Evolutionary conservation across 2,329 filamentous ascomycete species (phyloP), one percentile per base, ranked within the genome.

Genomic region (Stemphylium beticola): DNA sequence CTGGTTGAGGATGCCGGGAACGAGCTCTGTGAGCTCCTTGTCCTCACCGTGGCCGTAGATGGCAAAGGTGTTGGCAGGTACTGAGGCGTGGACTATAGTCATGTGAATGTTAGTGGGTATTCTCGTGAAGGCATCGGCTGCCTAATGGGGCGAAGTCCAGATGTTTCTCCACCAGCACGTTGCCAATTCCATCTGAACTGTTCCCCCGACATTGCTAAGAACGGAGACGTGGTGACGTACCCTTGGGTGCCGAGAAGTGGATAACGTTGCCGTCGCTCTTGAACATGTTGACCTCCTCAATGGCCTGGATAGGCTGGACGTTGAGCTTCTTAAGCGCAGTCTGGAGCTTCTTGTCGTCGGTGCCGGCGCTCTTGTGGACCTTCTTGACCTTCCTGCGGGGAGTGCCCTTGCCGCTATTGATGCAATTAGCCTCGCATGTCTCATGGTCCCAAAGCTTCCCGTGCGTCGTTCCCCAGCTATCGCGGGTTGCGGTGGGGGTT

Each of bases 261-360:
- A 99, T 98, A 80, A 99, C 95, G 81, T 99, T 99, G 80, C 95
- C 95, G 78, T 99, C 95, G 78, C 91, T 90, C 90, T 99, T 99
- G 89, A 99, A 99, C 95, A 99, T 99, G 89, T 99, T 99, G 79
- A 99, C 95, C 85, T 99, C 95, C 88, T 99, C 95, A 74, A 99
- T 99, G 67, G 91, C 92, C 85, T 96, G 93, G 82, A 99, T 98
- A 74, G 95, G 95, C 87, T 99, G 95, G 57, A 96, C 93, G 82
- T 98, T 98, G 80, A 99, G 88, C 90, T 99, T 99, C 91, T 99
- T 99, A 68, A 99, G 86, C 61, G 92, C 84, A 61, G 89, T 87
- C 84, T 99, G 95, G 65, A 99, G 91, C 88, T 99, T 99, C 91
- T 97, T 98, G 89, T 99, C 95, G 79, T 99, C 95, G 80, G 91